Conservation (phyloP, 495 filamentous ascomycete genomes). For the Neurospora sp. region DNA sequence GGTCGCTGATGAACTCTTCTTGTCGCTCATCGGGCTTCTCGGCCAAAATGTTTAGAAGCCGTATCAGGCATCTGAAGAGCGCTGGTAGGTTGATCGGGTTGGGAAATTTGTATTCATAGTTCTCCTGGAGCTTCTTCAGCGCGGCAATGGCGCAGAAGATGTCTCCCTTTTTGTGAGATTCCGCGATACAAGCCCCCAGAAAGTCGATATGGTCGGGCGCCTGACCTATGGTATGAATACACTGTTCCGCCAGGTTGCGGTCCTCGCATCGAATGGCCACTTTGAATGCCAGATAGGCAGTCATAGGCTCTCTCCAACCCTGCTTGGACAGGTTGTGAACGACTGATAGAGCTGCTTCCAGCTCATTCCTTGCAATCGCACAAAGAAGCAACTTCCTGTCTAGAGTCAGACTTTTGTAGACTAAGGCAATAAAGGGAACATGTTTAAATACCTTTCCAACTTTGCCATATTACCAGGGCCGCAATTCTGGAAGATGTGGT, state of each 20-base stretch:
- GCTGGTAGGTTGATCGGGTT: conserved; percentile 54
- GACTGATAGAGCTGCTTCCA: conserved; percentile 40
- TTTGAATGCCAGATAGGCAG: conserved; percentile 66
- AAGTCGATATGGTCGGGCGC: conserved; percentile 43
- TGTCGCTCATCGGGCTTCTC: conserved; percentile 23
- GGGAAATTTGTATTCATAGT: conserved; percentile 39
- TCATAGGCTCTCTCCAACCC: conserved; percentile 48
- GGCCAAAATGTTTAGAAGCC: conserved; percentile 47
- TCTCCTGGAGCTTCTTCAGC: conserved; percentile 49
- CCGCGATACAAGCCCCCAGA: conserved; percentile 66
- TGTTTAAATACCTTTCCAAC: conserved; percentile 42
- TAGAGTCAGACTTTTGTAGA: conserved; percentile 1
- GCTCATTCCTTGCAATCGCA: conserved; percentile 45
- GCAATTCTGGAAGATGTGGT: conserved; percentile 52
- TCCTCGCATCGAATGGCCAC: conserved; percentile 53
- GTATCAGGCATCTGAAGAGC: conserved; percentile 53
- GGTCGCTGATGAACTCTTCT: neutral
- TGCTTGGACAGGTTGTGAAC: conserved; percentile 51
- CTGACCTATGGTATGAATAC: conserved; percentile 42
- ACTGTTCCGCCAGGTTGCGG: conserved; percentile 44
- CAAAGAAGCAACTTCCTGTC: conserved; percentile 62
- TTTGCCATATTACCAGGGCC: conserved; percentile 54
- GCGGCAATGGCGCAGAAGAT: conserved; percentile 45
- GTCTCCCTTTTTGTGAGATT: conserved; percentile 58
- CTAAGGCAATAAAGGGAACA: neutral